These are phyloP conservation scores for Gomphus bonarii DNA, from an alignment of 1,284 basidiomycete species.

Conservation along the genomic window DNA sequence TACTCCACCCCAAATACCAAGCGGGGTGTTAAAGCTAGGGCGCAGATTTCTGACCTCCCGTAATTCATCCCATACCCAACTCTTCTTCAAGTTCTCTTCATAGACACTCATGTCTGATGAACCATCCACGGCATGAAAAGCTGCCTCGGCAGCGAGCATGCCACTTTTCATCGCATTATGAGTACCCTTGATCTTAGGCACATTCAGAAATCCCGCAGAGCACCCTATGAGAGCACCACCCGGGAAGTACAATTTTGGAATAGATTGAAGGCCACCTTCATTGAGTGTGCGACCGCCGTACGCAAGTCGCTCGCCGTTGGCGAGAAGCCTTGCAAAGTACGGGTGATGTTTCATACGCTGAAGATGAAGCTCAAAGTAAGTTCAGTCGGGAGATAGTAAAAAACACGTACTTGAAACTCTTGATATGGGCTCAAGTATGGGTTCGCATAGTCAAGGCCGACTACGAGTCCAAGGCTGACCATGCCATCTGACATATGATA, in stretches of 20 bases:
- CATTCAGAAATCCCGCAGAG: constrained; percentile 93
- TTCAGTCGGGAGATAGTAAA: not conserved
- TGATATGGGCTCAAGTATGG: constrained; percentile 90
- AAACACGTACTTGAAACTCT: constrained; percentile 72
- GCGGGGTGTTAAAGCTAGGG: constrained; percentile 79
- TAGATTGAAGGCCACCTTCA: constrained; percentile 91
- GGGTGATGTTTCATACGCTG: constrained; percentile 98
- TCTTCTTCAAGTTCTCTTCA: constrained; percentile 61
- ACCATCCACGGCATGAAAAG: constrained; percentile 51
- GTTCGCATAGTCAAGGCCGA: constrained; percentile 93
- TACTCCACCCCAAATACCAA: constrained; percentile 87
- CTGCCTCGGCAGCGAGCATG: constrained; percentile 91
- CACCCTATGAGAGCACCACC: constrained; percentile 95
- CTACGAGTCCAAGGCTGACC: constrained; percentile 85
- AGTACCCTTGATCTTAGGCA: constrained; percentile 99
- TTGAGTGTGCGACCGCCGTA: constrained; percentile 91
- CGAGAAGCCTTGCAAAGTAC: constrained; percentile 74
- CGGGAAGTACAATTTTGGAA: constrained; percentile 89
- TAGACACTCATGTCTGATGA: constrained; percentile 71
- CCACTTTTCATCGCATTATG: constrained; percentile 99
- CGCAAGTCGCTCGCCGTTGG: constrained; percentile 71
- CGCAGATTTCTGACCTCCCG: constrained; percentile 89
- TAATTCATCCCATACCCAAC: constrained; percentile 86
- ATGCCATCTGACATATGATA: constrained; percentile 96
- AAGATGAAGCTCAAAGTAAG: constrained; percentile 11